These are phyloP conservation scores for Triadica sebifera DNA, from an alignment of 345 rosid genomes.

Conservation along the genomic window DNA sequence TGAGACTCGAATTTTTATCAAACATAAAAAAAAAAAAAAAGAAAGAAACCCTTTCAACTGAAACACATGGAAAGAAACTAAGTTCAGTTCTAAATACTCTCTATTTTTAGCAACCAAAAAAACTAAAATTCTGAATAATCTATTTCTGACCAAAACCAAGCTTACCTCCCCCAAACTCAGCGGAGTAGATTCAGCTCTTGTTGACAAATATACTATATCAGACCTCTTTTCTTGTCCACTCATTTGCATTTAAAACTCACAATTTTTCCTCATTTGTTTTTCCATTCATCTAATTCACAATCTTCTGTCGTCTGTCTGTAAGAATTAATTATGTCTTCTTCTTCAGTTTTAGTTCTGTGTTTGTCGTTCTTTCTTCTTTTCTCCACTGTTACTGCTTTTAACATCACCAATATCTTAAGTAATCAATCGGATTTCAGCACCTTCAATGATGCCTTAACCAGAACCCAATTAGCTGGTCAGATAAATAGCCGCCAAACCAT, in stretches of 20 bases:
- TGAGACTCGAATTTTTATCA: too few species aligned
- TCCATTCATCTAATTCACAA: background rate
- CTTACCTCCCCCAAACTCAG: background rate
- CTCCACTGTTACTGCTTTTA: conserved; percentile 18
- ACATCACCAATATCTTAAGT: conserved; percentile 36
- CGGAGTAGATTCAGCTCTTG: background rate
- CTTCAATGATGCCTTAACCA: conserved; percentile 26
- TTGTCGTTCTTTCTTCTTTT: conserved; percentile 9
- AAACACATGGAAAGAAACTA: too few species aligned
- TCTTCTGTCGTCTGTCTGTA: background rate
- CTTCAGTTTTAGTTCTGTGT: background rate
- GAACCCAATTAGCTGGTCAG: conserved; percentile 22
- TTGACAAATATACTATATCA: background rate
- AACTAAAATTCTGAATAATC: too few species aligned
- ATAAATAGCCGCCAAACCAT: conserved; percentile 33
- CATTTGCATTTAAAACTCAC: background rate
- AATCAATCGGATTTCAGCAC: conserved; percentile 31
- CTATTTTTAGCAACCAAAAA: background rate
- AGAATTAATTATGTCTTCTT: conserved; percentile 2
- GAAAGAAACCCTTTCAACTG: background rate
- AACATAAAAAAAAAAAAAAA: too few species aligned
- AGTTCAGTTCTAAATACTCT: too few species aligned
- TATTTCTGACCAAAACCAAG: too few species aligned
- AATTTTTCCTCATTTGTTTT: background rate
- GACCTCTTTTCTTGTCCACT: conserved; percentile 3